Percentiles rank a stretch among this genome's conserved stretches.
Conservation (phyloP, 371 early-diverging fungal genomes). For the Mucor lusitanicus region DNA sequence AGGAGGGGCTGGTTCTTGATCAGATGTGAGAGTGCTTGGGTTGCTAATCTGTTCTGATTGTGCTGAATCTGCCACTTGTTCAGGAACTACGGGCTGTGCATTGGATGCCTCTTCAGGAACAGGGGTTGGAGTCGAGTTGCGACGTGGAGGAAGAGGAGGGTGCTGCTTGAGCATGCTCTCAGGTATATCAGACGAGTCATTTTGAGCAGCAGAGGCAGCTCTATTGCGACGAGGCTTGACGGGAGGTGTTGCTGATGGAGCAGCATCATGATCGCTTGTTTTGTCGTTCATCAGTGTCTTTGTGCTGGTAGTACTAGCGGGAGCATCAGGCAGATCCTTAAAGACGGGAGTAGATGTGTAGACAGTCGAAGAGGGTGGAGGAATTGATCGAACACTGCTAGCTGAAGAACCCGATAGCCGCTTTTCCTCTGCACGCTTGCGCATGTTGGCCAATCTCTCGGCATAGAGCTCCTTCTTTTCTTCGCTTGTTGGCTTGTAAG, state of each 20-base stretch:
- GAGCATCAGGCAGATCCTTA: background rate
- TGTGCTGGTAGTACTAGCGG: background rate
- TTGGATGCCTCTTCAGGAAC: background rate
- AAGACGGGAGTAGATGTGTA: background rate
- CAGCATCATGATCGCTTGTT: background rate
- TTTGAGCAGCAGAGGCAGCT: conserved; percentile 2
- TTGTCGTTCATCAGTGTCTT: background rate
- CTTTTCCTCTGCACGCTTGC: conserved; percentile 15
- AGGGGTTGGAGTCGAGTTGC: conserved; percentile 8
- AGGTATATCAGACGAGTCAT: background rate
- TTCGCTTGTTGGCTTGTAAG: background rate
- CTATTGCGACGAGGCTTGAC: conserved; percentile 6
- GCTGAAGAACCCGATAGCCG: background rate
- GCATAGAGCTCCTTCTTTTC: conserved; percentile 17
- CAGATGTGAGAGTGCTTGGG: background rate
- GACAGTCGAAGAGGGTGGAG: background rate
- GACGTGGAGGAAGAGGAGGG: conserved; percentile 14
- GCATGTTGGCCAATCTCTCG: conserved; percentile 16
- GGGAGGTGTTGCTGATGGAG: background rate
- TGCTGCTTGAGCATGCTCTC: background rate
- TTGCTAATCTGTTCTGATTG: background rate
- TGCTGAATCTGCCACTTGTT: background rate
- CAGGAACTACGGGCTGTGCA: background rate
- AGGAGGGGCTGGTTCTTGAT: background rate
- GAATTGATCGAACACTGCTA: background rate